These are phyloP conservation scores for Pulveroboletus sp. DNA, from an alignment of 768 basidiomycete species.

Conservation along the genomic window DNA sequence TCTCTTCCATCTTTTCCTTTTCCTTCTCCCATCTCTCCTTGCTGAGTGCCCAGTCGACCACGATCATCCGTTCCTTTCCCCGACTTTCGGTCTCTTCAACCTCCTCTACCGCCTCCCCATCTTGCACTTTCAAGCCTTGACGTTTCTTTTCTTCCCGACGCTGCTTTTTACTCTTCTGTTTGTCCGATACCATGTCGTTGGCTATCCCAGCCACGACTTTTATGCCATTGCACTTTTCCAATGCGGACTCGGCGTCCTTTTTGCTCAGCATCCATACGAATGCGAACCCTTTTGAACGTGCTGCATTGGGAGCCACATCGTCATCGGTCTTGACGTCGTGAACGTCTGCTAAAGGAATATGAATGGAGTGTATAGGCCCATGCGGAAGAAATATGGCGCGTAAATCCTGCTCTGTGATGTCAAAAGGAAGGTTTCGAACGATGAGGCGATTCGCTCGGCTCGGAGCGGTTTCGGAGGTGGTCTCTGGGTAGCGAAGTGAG, in stretches of 20 bases:
- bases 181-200: constrained; percentile 50
- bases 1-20: constrained; percentile 50
- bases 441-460: constrained; percentile 81
- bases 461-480: constrained; percentile 44
- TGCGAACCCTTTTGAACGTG: constrained; percentile 76
- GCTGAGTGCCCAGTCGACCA: constrained; percentile 96
- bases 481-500: constrained; percentile 13
- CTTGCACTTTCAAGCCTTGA: constrained; percentile 29
- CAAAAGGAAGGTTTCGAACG: constrained; percentile 84
- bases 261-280: constrained; percentile 92
- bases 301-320: constrained; percentile 25
- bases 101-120: constrained; percentile 35
- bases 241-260: constrained; percentile 80
- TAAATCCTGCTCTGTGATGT: constrained; percentile 81
- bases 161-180: constrained; percentile 68
- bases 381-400: constrained; percentile 83
- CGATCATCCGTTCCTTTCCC: constrained; percentile 62
- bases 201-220: constrained; percentile 64
- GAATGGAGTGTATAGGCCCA: constrained; percentile 83
- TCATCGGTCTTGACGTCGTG: constrained; percentile 27
- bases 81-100: constrained; percentile 33
- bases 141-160: constrained; percentile 49
- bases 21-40: constrained; percentile 91
- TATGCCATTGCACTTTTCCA: constrained; percentile 78
- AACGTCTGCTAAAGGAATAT: constrained; percentile 57